Base-by-base conservation (phyloP, 345 rosid genomes). In the Ricinus communis region DNA sequence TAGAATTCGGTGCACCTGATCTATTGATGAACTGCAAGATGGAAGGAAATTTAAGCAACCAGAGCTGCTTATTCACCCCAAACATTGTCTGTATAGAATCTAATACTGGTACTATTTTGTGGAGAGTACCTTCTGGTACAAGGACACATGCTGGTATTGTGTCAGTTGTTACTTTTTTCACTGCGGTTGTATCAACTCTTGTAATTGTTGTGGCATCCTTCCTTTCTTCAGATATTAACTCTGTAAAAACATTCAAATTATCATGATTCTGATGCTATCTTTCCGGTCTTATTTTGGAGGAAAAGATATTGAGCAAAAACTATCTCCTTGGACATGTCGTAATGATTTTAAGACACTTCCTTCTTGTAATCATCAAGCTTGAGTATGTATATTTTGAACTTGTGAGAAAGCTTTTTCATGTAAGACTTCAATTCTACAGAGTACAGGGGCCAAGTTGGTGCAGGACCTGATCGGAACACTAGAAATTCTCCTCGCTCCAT, bases 51-150 rank as follows among this genome's bases (percentile, higher is more conserved):
- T 70, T 10, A 38, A 71, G 30, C 38, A 68, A 70, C 5, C 71
- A 75, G 49, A 73, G 84, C 33, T 90, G 90, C 75, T 63, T 78
- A 57, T 78, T 83, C 54, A 31, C 76, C 73, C 80, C 84, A 45
- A 63, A 65, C n/a, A 11, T 33, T 15, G 80, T 68, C 22, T 2
- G 43, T 66, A 56, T 60, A 1, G 73, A 79, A 61, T 49, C 74
- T 13, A 73, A 57, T 60, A 58, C 33, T 5, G 73, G 38, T 6
- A 52, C 76, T 65, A 79, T 83, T 33, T 53, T 79, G 49, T 93
- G 97, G 97, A 82, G 74, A 47, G 80, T 93, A 59, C 94, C 97
- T 43, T 76, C 85, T 5, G 93, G 94, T 47, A 84, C 65, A 14
- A 82, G 78, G 38, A 67, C 45, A 45, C 93, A 87, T 82, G 70